These are phyloP conservation scores for Plantago ovata DNA, from an alignment of 257 asterid genomes.

Conservation along the genomic window DNA sequence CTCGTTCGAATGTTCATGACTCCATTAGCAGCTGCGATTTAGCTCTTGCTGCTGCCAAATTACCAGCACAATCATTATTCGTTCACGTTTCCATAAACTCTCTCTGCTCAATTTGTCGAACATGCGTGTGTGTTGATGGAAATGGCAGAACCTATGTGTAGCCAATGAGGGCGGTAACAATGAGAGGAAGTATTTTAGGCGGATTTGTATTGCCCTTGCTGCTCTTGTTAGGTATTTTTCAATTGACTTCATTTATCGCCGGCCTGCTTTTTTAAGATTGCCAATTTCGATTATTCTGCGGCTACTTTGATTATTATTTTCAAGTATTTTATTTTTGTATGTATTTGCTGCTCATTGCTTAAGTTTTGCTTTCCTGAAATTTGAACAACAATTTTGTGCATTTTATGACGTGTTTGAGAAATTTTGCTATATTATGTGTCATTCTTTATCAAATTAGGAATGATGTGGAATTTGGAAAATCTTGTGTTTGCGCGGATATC, in stretches of 20 bases:
- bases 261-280: background rate
- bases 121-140: background rate
- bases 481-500: no score
- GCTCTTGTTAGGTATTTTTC: slow-evolving; percentile 52
- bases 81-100: background rate
- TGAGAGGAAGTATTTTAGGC: slow-evolving; percentile 54
- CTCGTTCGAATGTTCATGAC: background rate
- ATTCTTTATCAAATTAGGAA: no score
- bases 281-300: slow-evolving; percentile 3
- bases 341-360: no score
- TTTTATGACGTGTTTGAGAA: background rate
- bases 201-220: slow-evolving; percentile 72
- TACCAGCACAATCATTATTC: background rate
- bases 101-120: background rate
- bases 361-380: no score
- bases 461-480: no score
- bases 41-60: background rate
- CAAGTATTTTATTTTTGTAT: no score
- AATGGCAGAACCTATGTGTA: background rate
- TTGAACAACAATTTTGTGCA: no score
- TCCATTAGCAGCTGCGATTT: background rate
- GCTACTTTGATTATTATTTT: background rate
- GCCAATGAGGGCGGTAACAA: slow-evolving; percentile 16
- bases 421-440: slow-evolving; percentile 4
- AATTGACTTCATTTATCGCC: background rate